Evolutionary conservation across 768 basidiomycete genomes (phyloP), one percentile per base, ranked within the genome.

Genomic region (Xerocomellus amylosporus): DNA sequence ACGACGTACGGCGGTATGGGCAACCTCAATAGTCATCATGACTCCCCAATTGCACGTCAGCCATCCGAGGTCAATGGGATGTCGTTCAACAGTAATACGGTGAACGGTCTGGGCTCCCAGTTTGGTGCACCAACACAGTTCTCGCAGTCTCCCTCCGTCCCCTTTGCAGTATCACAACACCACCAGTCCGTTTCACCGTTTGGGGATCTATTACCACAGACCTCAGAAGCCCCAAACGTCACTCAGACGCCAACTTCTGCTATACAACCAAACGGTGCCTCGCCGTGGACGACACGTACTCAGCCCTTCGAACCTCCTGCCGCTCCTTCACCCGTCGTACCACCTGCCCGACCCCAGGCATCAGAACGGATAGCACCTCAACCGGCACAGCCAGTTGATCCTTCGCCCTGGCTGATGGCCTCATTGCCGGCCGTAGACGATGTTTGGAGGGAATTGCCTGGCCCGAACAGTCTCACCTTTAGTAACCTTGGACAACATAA

Each of bases 401-500:
- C 78, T 46, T 81, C 85, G 2, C 78, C 83, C 5, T 87, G 86
- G 86, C 65, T 76, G 44, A 67, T 73, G 46, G 73, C 81, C 12
- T 79, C 80, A 5, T 74, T 83, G 50, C 74, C 74, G 22, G 62
- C 65, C 34, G 66, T 74, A 0, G 77, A 81, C 34, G 79, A 80
- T 17, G 72, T 65, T 45, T 85, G 83, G 84, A 67, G 65, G 36
- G 67, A 73, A 42, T 52, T 63, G 19, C 73, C 74, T 2, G 75
- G 74, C 15, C 73, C 78, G 12, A 75, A 77, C 55, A 81, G 80
- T 54, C 73, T 86, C 19, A 83, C 85, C 0, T 74, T 79, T 52
- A 79, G 76, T 49, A 84, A 83, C 59, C 69, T 85, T 19, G 81
- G 79, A 9, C 82, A 84, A 46, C 83, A 85, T 58, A 82, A 83